These are phyloP conservation scores for Clausena lansium DNA, from an alignment of 345 rosid species.

Conservation along the genomic window DNA sequence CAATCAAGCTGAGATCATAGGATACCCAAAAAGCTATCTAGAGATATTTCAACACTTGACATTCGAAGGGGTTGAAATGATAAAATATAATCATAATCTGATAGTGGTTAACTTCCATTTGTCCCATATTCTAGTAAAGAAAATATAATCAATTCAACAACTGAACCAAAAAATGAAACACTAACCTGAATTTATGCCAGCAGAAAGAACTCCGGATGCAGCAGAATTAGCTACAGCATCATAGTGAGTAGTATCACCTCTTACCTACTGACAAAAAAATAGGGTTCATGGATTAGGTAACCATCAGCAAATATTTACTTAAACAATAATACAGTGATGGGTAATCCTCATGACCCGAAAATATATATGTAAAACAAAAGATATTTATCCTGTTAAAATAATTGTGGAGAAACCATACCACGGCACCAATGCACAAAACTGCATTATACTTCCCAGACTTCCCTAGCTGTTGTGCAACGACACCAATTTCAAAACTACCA, in stretches of 20 bases:
- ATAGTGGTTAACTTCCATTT: not conserved
- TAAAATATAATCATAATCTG: not conserved
- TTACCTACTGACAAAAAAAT: constrained; percentile 48
- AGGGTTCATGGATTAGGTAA: constrained; percentile 9
- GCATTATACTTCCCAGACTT: constrained; percentile 73
- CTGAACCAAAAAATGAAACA: not conserved
- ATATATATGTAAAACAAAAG: not conserved
- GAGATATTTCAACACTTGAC: not conserved
- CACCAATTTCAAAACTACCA: constrained; percentile 79
- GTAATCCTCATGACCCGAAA: not conserved
- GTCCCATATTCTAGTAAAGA: not conserved
- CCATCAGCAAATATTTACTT: not conserved
- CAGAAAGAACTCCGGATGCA: constrained; percentile 97
- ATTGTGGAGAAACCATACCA: constrained; percentile 52
- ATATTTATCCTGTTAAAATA: not conserved
- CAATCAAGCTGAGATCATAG: not conserved
- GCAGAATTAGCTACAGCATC: constrained; percentile 97
- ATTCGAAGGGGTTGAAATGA: not conserved
- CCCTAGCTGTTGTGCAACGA: constrained; percentile 75
- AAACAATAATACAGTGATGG: not conserved
- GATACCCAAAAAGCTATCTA: not conserved
- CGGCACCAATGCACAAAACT: constrained; percentile 90
- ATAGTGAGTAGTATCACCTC: constrained; percentile 96
- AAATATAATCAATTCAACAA: not conserved
- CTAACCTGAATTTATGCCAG: constrained; percentile 86